These are phyloP conservation scores for Fusarium protoensiforme DNA, from an alignment of 2,329 filamentous ascomycete genomes.

Conservation along the genomic window DNA sequence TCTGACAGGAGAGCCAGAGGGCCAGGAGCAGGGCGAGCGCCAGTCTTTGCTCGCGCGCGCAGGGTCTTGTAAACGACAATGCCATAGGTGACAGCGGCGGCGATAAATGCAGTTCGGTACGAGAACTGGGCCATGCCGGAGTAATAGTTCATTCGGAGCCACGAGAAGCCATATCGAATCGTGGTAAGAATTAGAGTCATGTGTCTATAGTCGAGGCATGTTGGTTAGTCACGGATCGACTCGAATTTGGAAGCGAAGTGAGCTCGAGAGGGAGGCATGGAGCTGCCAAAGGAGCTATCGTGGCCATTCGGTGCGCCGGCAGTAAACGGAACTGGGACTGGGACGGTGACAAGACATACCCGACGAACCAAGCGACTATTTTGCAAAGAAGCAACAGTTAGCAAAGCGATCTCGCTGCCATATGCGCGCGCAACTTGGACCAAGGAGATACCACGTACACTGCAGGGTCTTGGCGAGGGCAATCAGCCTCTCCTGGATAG, in stretches of 20 bases:
- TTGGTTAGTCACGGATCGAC: constrained; percentile 25
- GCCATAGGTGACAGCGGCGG: constrained; percentile 91
- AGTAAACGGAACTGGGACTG: constrained; percentile 6
- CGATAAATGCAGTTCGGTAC: constrained; percentile 91
- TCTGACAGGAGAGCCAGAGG: constrained; percentile 78
- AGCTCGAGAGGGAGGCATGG: neutral
- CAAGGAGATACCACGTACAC: constrained; percentile 69
- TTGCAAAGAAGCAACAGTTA: constrained; percentile 34
- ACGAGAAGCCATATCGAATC: constrained; percentile 84
- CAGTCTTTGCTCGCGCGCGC: constrained; percentile 83
- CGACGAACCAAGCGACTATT: constrained; percentile 81
- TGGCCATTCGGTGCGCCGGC: constrained; percentile 24
- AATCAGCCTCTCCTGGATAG: constrained; percentile 79
- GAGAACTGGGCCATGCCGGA: constrained; percentile 80
- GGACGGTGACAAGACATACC: constrained; percentile 66
- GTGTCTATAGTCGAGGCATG: constrained; percentile 68
- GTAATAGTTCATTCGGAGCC: constrained; percentile 89
- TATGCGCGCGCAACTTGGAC: constrained; percentile 1
- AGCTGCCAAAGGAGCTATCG: constrained; percentile 22
- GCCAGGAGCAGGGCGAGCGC: constrained; percentile 69
- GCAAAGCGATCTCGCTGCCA: constrained; percentile 25
- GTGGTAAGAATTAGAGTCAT: constrained; percentile 86
- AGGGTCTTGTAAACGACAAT: constrained; percentile 99
- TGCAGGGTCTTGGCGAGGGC: constrained; percentile 89
- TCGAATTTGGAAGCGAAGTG: neutral